Conservation (phyloP, 2,329 filamentous ascomycete genomes). For the Arthrinium phaeospermum region DNA sequence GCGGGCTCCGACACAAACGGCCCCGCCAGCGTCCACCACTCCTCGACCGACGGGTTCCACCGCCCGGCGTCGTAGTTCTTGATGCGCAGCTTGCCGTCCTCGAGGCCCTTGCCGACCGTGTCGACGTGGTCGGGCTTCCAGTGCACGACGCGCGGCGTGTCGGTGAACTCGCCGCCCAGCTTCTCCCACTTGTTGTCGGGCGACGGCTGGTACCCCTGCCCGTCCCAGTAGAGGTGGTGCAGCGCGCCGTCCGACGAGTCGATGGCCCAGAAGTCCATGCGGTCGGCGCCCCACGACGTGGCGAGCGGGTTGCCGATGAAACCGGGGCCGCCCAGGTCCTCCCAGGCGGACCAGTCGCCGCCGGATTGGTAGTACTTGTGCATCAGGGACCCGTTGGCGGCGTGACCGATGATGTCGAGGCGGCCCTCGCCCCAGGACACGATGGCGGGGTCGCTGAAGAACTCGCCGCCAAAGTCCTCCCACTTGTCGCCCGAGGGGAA, state of each 20-base stretch:
- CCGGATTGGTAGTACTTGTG: slow-evolving; percentile 27
- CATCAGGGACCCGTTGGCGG: slow-evolving; percentile 24
- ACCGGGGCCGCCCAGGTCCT: slow-evolving; percentile 28
- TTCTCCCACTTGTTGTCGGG: slow-evolving; percentile 25
- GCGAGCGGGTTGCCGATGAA: slow-evolving; percentile 27
- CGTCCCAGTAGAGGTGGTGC: slow-evolving; percentile 30
- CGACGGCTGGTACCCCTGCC: slow-evolving; percentile 21
- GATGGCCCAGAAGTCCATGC: slow-evolving; percentile 31
- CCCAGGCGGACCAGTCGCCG: slow-evolving; percentile 28
- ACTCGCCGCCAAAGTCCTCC: slow-evolving; percentile 28
- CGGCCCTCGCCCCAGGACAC: slow-evolving; percentile 28
- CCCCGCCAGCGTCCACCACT: slow-evolving; percentile 27
- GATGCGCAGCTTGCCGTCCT: slow-evolving; percentile 24
- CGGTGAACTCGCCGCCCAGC: slow-evolving; percentile 29
- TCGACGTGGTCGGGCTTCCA: slow-evolving; percentile 27
- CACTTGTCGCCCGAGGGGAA: slow-evolving; percentile 22
- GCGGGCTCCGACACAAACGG: slow-evolving; percentile 29
- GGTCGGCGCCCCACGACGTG: slow-evolving; percentile 28
- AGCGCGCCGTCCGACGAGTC: slow-evolving; percentile 22
- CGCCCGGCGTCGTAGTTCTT: slow-evolving; percentile 28
- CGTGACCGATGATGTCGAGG: slow-evolving; percentile 27
- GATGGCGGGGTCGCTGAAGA: slow-evolving; percentile 23
- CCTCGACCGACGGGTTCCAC: slow-evolving; percentile 27
- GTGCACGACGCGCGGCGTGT: slow-evolving; percentile 30
- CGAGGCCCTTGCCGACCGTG: slow-evolving; percentile 27